phyloP scores from a whole-genome alignment of 2,329 filamentous ascomycete species.

The Bipolaris cookei region DNA sequence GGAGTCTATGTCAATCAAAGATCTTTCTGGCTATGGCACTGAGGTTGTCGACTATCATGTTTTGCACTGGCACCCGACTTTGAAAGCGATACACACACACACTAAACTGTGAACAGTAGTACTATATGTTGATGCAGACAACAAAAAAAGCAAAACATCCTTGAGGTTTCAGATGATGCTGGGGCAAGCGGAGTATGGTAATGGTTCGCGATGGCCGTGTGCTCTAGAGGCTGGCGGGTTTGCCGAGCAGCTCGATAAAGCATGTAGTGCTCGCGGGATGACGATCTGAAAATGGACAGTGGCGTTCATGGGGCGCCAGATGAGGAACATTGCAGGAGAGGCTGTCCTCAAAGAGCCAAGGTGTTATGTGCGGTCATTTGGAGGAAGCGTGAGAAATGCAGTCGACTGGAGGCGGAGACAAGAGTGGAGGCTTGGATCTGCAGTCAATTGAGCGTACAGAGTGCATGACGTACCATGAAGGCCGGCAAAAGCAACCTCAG shows the following conservation, averaged over 20 bases:
- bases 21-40: neutral
- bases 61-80: neutral
- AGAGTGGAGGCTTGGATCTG: slow-evolving; percentile 5
- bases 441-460: neutral
- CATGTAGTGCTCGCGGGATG: neutral
- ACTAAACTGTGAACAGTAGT: neutral
- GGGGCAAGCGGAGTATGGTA: neutral
- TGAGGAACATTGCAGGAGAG: slow-evolving; percentile 2
- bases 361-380: neutral
- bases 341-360: slow-evolving; percentile 2
- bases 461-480: slow-evolving; percentile 9
- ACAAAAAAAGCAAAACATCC: neutral
- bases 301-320: neutral
- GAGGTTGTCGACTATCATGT: neutral
- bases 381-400: neutral
- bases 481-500: slow-evolving; percentile 4
- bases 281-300: neutral
- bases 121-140: neutral
- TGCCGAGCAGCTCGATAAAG: neutral
- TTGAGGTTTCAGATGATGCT: neutral
- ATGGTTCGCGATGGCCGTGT: neutral
- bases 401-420: slow-evolving; percentile 1
- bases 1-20: neutral
- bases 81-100: neutral
- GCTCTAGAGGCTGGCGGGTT: neutral